Percentiles rank a stretch among this genome's conserved stretches.
phyloP scores from a whole-genome alignment of 352 stramenopile genomes.

The Phytophthora cajani region DNA sequence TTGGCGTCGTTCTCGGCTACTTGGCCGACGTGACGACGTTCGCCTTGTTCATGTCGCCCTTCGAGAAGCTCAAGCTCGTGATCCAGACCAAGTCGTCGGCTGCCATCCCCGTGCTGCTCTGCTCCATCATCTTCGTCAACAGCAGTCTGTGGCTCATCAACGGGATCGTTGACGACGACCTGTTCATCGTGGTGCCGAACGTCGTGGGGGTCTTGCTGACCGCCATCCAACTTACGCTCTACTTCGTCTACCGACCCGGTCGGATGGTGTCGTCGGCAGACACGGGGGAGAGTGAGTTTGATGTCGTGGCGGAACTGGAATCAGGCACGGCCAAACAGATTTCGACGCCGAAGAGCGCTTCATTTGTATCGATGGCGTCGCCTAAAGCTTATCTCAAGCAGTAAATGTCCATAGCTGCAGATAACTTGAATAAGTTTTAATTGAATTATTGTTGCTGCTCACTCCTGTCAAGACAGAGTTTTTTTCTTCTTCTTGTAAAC shows the following conservation, averaged over 20 bases:
- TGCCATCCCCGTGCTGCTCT: slow-evolving; percentile 65
- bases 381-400: slow-evolving; percentile 1
- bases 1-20: slow-evolving; percentile 28
- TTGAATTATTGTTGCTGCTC: neutral
- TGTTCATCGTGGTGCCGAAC: slow-evolving; percentile 56
- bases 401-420: neutral
- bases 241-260: slow-evolving; percentile 44
- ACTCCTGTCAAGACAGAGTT: too few species aligned
- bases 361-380: slow-evolving; percentile 10
- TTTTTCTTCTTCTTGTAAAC: too few species aligned
- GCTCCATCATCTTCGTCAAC: slow-evolving; percentile 51
- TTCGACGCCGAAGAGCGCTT: neutral
- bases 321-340: neutral
- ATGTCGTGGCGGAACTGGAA: slow-evolving; percentile 15
- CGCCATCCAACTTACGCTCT: slow-evolving; percentile 52
- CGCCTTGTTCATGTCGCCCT: slow-evolving; percentile 35
- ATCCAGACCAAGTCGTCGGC: slow-evolving; percentile 34
- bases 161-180: slow-evolving; percentile 50
- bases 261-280: slow-evolving; percentile 1
- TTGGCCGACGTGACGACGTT: slow-evolving; percentile 31
- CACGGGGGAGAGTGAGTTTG: slow-evolving; percentile 14
- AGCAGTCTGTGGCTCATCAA: slow-evolving; percentile 62
- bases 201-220: slow-evolving; percentile 42
- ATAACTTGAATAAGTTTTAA: neutral
- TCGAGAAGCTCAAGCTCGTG: slow-evolving; percentile 39